Conservation (phyloP, 2,329 filamentous ascomycete species). For the Diaporthe sp. region DNA sequence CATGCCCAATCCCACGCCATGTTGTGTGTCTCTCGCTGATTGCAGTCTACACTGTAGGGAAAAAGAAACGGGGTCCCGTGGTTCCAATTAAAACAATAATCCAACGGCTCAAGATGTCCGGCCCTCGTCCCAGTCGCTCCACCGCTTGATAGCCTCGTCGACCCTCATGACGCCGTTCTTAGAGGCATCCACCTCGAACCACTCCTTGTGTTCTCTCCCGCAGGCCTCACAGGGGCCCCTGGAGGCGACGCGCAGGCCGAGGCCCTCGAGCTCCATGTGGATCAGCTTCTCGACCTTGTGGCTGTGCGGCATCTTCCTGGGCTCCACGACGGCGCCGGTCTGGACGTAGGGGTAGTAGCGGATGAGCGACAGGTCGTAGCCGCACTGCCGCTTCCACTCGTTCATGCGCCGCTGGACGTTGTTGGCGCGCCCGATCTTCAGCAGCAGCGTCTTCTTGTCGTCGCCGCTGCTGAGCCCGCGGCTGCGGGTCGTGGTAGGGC, state of each 20-base stretch:
- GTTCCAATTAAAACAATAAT: not conserved
- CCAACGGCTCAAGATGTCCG: not conserved
- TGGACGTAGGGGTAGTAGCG: constrained; percentile 90
- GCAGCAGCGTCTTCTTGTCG: constrained; percentile 71
- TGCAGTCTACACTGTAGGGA: not conserved
- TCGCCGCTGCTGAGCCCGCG: constrained; percentile 45
- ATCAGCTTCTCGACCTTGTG: constrained; percentile 91
- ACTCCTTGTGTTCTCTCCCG: constrained; percentile 89
- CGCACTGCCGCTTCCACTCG: constrained; percentile 94
- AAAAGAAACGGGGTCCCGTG: not conserved
- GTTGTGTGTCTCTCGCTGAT: constrained; percentile 13
- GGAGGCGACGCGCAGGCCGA: constrained; percentile 68
- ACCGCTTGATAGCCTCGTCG: constrained; percentile 80
- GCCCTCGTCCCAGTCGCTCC: constrained; percentile 86
- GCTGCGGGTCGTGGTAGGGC: constrained; percentile 40
- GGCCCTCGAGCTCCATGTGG: constrained; percentile 85
- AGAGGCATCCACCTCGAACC: constrained; percentile 84
- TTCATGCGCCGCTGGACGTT: constrained; percentile 94
- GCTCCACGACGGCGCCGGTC: constrained; percentile 55
- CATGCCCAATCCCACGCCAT: not conserved
- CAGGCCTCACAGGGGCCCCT: constrained; percentile 76
- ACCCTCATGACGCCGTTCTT: constrained; percentile 54
- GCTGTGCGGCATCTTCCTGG: constrained; percentile 84
- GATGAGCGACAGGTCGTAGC: constrained; percentile 87
- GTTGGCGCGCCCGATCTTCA: constrained; percentile 77